These are phyloP conservation scores for Voacanga thouarsii DNA, from an alignment of 257 asterid species.

Conservation along the genomic window DNA sequence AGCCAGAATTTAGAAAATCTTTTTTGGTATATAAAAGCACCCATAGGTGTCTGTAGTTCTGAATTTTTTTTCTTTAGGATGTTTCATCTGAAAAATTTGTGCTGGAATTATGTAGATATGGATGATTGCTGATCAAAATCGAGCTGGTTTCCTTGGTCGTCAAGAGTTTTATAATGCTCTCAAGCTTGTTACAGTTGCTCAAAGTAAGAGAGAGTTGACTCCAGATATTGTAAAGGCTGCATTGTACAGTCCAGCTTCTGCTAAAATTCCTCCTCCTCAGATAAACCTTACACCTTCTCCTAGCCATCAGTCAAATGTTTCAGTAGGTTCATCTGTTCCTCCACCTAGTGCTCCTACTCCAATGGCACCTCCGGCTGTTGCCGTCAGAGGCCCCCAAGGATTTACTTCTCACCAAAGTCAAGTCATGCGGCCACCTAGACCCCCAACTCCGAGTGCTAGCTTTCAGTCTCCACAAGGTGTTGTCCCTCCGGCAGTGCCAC, in stretches of 20 bases:
- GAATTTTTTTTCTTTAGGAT: not conserved
- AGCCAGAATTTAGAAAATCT: not conserved
- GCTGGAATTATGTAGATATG: conserved; percentile 62
- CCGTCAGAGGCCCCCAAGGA: conserved; percentile 41
- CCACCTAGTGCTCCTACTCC: conserved; percentile 34
- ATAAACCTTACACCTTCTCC: conserved; percentile 48
- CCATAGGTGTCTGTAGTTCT: not conserved
- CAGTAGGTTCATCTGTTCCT: conserved; percentile 39
- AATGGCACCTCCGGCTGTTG: conserved; percentile 38
- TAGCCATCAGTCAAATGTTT: conserved; percentile 45
- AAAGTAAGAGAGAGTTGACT: conserved; percentile 79
- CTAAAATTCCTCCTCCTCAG: conserved; percentile 93
- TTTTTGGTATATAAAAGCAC: not conserved
- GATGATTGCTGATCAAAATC: conserved; percentile 77
- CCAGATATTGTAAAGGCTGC: conserved; percentile 95
- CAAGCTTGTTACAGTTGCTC: conserved; percentile 96
- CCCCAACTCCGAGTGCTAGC: conserved; percentile 45
- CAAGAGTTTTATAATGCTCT: conserved; percentile 89
- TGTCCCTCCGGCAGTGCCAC: conserved; percentile 45
- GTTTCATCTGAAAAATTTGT: conserved; percentile 10
- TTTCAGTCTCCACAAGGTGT: conserved; percentile 49
- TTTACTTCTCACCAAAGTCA: conserved; percentile 53
- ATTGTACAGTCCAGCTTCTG: conserved; percentile 76
- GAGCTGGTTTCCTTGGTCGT: conserved; percentile 74
- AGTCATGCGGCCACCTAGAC: conserved; percentile 49